phyloP scores from a whole-genome alignment of 305 asterid genomes.

The Fraxinus albicans region DNA sequence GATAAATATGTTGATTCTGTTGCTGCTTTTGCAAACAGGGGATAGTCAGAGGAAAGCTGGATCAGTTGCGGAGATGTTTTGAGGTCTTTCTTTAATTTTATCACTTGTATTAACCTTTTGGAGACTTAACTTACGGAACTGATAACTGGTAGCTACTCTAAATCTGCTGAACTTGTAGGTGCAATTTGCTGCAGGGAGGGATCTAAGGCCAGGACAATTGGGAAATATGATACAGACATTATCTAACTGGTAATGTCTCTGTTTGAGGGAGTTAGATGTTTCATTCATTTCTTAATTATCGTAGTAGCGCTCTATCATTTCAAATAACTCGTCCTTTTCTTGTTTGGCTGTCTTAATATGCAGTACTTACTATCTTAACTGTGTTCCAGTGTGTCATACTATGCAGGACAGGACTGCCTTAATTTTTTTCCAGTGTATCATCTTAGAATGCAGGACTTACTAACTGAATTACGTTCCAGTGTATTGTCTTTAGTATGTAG shows the following conservation, averaged over 20 bases:
- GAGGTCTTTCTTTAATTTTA: constrained; percentile 53
- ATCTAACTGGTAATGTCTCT: constrained; percentile 56
- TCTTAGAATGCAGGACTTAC: neutral
- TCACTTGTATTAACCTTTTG: constrained; percentile 11
- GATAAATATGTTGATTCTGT: constrained; percentile 9
- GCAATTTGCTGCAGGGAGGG: constrained; percentile 99
- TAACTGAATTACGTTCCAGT: no score
- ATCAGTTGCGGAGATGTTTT: constrained; percentile 93
- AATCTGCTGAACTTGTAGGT: constrained; percentile 53
- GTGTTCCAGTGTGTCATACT: neutral
- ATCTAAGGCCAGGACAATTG: constrained; percentile 92
- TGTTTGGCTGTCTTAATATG: neutral
- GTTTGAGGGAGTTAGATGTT: constrained; percentile 3
- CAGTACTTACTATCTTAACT: neutral
- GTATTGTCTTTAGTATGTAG: neutral
- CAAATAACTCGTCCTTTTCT: neutral
- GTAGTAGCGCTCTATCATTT: constrained; percentile 12
- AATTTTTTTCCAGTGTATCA: neutral
- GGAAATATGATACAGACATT: constrained; percentile 77
- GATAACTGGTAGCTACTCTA: constrained; percentile 17
- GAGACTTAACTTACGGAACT: neutral
- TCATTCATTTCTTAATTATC: constrained; percentile 2
- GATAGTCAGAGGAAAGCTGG: constrained; percentile 96
- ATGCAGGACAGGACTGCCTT: neutral
- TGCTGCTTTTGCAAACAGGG: constrained; percentile 55